Evolutionary conservation across 305 asterid genomes (phyloP), one percentile per base, ranked within the genome.

Genomic region (Fraxinus paxiana): DNA sequence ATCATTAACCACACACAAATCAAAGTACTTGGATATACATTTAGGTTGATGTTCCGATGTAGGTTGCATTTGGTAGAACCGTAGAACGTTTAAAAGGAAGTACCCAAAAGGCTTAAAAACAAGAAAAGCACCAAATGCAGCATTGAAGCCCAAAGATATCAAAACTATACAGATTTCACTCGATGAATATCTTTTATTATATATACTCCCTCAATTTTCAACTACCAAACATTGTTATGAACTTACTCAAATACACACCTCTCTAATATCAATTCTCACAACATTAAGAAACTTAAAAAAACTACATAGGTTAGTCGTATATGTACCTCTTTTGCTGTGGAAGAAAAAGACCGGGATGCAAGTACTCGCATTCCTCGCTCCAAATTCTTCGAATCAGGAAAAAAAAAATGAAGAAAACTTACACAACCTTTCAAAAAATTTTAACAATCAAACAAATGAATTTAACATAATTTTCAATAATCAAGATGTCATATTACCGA

Each of bases 291-390:
- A n/a, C 63, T 48, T 71, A 2, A 8, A 20, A 73, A 46, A 46
- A 15, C 28, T 54, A 51, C 73, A 15, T 59, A 10, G 18, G n/a
- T 56, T 7, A 6, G n/a, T 13, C 18, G 18, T 28, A 15, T 28
- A 12, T 65, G 17, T 13, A 86, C 90, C 89, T 88, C 86, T 71
- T 85, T 88, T 71, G 81, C 79, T 33, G 87, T 26, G 74, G 88
- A 87, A 73, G 90, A 86, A 81, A 79, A 88, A 31, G 79, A 43
- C 82, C 88, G 82, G 46, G 87, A 85, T 13, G 82, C 89, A 80
- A 75, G 73, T 61, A 73, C 61, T 75, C 85, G 69, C 75, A 85
- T 35, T 22, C 77, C 77, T 59, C 43, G 77, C 37, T 74, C 46
- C 51, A 73, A 54, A 73, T 31, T 72, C 87, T 76, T 28, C 37